Evolutionary conservation across 2,329 filamentous ascomycete species (phyloP).

Genomic region (Knufia petricola): DNA sequence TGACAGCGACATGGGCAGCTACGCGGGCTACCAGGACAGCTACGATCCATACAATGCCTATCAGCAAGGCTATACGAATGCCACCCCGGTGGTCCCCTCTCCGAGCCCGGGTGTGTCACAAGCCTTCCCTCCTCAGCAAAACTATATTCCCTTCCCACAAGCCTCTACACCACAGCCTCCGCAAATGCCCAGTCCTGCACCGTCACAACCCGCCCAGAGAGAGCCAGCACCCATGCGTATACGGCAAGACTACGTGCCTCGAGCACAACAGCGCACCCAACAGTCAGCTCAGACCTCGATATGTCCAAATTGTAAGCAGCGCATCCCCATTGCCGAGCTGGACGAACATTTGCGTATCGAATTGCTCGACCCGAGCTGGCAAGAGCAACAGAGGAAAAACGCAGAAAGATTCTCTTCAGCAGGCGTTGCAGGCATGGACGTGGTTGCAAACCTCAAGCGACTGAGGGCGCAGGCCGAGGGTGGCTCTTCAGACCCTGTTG

Average conservation of each 20-base stretch:
- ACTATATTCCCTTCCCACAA: slow-evolving; percentile 19
- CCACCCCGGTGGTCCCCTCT: slow-evolving; percentile 26
- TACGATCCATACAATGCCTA: slow-evolving; percentile 28
- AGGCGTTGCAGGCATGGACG: slow-evolving; percentile 75
- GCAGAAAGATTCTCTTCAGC: slow-evolving; percentile 77
- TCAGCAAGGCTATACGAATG: slow-evolving; percentile 30
- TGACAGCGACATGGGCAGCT: slow-evolving; percentile 51
- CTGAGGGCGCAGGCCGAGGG: slow-evolving; percentile 78
- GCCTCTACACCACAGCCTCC: slow-evolving; percentile 42
- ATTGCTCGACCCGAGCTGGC: slow-evolving; percentile 86
- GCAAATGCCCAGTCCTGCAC: slow-evolving; percentile 49
- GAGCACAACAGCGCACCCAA: slow-evolving; percentile 61
- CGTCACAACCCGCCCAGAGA: slow-evolving; percentile 68
- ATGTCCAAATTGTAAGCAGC: slow-evolving; percentile 88
- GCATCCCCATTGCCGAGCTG: slow-evolving; percentile 76
- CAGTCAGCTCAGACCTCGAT: slow-evolving; percentile 58
- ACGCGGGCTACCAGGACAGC: slow-evolving; percentile 40
- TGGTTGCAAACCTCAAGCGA: slow-evolving; percentile 91
- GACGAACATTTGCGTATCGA: slow-evolving; percentile 93
- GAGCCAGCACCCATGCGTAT: slow-evolving; percentile 65
- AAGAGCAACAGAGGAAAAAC: slow-evolving; percentile 84
- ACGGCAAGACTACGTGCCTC: slow-evolving; percentile 82
- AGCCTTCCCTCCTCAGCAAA: slow-evolving; percentile 26
- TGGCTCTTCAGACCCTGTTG: slow-evolving; percentile 50
- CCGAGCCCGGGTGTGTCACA: slow-evolving; percentile 23